A percentile compares a stretch with the other conserved stretches of the same genome.
Conservation (phyloP, 176 grass and related monocot species). For the Triticum monococcum region DNA sequence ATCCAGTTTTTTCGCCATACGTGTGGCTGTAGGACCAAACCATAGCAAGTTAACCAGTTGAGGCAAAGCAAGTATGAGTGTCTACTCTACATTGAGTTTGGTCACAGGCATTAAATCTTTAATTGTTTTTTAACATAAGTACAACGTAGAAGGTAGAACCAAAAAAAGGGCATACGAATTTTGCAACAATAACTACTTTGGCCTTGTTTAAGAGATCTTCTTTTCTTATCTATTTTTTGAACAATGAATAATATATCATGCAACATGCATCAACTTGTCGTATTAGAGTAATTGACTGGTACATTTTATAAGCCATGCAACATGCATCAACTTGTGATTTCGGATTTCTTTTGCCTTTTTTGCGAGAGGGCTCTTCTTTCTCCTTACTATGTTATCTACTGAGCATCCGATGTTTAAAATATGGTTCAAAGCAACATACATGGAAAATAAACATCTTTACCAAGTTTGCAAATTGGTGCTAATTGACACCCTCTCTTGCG, state of each 20-base stretch:
- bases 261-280: neutral
- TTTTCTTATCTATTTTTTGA: neutral
- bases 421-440: constrained; percentile 2
- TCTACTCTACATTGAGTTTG: neutral
- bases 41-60: neutral
- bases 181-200: neutral
- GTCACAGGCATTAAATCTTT: neutral
- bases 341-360: constrained; percentile 3
- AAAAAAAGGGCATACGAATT: neutral
- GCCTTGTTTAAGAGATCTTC: neutral
- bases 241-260: neutral
- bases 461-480: constrained; percentile 73
- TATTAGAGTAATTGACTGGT: neutral
- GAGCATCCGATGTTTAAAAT: neutral
- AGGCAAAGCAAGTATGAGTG: neutral
- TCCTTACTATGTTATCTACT: neutral
- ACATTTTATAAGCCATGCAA: constrained; percentile 13
- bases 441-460: constrained; percentile 37
- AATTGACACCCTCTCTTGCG: constrained; percentile 53
- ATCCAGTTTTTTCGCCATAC: neutral
- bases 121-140: neutral
- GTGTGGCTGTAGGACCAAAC: neutral
- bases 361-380: neutral
- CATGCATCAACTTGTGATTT: neutral
- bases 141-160: neutral